These are phyloP conservation scores for Cladosporium sp. DNA, from an alignment of 2,329 filamentous ascomycete genomes.

Conservation along the genomic window DNA sequence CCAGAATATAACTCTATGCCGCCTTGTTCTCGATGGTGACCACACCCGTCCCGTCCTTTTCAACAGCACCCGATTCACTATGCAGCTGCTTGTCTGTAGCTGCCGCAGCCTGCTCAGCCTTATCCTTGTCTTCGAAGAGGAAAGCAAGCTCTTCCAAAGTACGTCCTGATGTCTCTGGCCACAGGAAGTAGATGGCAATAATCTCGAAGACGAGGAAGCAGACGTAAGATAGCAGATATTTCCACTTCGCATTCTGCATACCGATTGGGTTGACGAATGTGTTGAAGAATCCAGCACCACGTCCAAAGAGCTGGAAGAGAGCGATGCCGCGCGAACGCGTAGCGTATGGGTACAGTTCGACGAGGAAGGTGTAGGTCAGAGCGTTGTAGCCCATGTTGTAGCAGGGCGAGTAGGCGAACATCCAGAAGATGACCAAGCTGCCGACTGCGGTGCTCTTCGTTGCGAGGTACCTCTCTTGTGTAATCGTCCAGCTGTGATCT, in stretches of 20 bases:
- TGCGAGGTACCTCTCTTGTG: conserved; percentile 38
- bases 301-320: conserved; percentile 53
- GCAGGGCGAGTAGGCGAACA: conserved; percentile 55
- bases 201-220: conserved; percentile 41
- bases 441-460: conserved; percentile 34
- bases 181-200: conserved; percentile 42
- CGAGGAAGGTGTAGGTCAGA: conserved; percentile 58
- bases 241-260: conserved; percentile 41
- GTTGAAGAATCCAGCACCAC: conserved; percentile 48
- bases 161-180: conserved; percentile 40
- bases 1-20: background rate
- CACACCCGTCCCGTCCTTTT: background rate
- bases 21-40: conserved; percentile 5
- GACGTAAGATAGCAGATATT: conserved; percentile 41
- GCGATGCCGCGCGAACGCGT: conserved; percentile 57
- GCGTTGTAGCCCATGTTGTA: conserved; percentile 67
- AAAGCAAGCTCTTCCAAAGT: conserved; percentile 47
- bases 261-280: conserved; percentile 47
- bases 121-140: conserved; percentile 24
- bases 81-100: conserved; percentile 11
- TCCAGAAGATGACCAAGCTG: conserved; percentile 51
- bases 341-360: conserved; percentile 58
- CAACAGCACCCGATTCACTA: background rate
- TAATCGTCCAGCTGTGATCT: conserved; percentile 46
- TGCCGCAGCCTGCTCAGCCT: conserved; percentile 19